Percentiles rank a stretch among this genome's conserved stretches.
Evolutionary conservation across 306 rosid genomes (phyloP).

Genomic region (Prunus mume): DNA sequence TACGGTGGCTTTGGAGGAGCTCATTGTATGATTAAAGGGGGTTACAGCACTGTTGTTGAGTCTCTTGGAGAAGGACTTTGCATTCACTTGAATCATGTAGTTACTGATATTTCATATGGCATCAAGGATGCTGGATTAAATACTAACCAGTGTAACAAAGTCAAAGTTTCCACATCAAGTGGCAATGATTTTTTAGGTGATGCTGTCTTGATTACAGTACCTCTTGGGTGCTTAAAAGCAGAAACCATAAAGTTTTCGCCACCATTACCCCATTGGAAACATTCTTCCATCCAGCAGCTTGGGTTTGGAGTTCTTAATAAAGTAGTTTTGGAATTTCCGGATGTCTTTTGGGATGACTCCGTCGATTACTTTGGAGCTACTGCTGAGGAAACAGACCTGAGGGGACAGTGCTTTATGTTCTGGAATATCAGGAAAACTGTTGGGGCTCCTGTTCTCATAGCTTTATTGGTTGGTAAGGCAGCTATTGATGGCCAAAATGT

Average conservation of each 20-base stretch:
- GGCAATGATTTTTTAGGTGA: constrained; percentile 74
- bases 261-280: constrained; percentile 88
- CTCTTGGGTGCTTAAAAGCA: constrained; percentile 97
- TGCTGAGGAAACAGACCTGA: constrained; percentile 76
- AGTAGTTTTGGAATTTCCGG: constrained; percentile 86
- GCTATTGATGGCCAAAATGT: constrained; percentile 78
- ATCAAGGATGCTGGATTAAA: constrained; percentile 38
- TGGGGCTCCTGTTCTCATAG: constrained; percentile 98
- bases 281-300: constrained; percentile 79
- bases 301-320: constrained; percentile 98
- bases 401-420: constrained; percentile 99
- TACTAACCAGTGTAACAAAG: constrained; percentile 40
- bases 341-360: constrained; percentile 95
- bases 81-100: constrained; percentile 70
- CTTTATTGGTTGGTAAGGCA: constrained; percentile 95
- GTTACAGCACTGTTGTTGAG: constrained; percentile 86
- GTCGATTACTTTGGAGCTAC: constrained; percentile 99
- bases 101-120: constrained; percentile 72
- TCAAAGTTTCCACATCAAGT: constrained; percentile 74
- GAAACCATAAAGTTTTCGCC: constrained; percentile 87
- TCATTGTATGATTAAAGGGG: constrained; percentile 99
- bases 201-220: constrained; percentile 88
- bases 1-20: constrained; percentile 99
- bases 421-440: constrained; percentile 96
- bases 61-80: constrained; percentile 83